Evolutionary conservation across 1,284 basidiomycete genomes (phyloP).

Genomic region (Melampsora medusae): DNA sequence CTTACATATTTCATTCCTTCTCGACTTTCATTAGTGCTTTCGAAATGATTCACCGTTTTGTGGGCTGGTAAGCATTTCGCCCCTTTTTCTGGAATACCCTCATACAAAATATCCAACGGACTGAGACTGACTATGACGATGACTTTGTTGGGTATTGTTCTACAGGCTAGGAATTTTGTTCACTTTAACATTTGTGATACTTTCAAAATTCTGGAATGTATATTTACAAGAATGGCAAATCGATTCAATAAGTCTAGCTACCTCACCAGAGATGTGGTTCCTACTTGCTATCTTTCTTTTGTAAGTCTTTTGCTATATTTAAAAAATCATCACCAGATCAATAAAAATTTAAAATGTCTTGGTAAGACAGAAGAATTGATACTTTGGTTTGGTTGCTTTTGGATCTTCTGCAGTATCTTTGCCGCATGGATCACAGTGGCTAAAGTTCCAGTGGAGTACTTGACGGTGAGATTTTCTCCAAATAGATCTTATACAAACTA

Average conservation of each 20-base stretch:
- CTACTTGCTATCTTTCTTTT: conserved; percentile 11
- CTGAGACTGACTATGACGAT: background rate
- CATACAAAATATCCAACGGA: background rate
- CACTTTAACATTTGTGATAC: conserved; percentile 14
- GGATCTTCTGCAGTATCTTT: conserved; percentile 11
- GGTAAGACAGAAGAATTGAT: too few relatives aligned
- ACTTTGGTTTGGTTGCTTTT: background rate
- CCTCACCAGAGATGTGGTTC: conserved; percentile 23
- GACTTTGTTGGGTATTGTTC: background rate
- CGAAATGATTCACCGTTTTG: conserved; percentile 42
- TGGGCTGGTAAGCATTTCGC: conserved; percentile 29
- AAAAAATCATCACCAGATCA: background rate
- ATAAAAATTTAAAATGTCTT: background rate
- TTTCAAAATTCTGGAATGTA: conserved; percentile 21
- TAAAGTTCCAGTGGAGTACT: conserved; percentile 27
- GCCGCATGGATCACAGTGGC: conserved; percentile 23
- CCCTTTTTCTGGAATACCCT: background rate
- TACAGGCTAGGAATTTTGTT: conserved; percentile 34
- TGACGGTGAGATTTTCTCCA: conserved; percentile 5
- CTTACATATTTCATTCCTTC: background rate
- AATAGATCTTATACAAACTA: background rate
- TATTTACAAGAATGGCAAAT: conserved; percentile 18
- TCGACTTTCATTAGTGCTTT: conserved; percentile 16
- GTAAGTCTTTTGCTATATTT: conserved; percentile 16
- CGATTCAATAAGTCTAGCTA: background rate